Evolutionary conservation across 768 basidiomycete species (phyloP).

Genomic region (Russula compacta): DNA sequence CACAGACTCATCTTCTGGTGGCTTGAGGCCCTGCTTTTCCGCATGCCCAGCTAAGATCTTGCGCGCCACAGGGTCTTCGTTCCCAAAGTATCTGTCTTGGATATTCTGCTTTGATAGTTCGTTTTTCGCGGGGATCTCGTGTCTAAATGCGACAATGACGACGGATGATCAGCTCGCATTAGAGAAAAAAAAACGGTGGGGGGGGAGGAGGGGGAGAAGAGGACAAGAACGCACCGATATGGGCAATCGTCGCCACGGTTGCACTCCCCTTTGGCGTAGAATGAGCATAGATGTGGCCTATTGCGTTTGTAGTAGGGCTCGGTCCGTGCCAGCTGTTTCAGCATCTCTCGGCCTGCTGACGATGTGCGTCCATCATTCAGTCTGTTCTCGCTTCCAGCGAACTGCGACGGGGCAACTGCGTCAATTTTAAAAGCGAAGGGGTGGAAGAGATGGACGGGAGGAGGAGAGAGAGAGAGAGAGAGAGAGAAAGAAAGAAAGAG

Average conservation of each 20-base stretch:
- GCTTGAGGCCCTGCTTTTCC: constrained; percentile 69
- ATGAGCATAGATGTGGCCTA: constrained; percentile 86
- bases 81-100: constrained; percentile 88
- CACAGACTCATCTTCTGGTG: constrained; percentile 81
- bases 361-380: constrained; percentile 52
- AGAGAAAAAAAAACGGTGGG: too few species aligned
- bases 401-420: constrained; percentile 30
- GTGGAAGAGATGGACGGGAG: not conserved
- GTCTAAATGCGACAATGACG: constrained; percentile 36
- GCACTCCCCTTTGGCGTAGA: constrained; percentile 94
- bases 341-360: constrained; percentile 90
- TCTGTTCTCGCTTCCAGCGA: constrained; percentile 61
- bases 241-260: constrained; percentile 88
- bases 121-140: constrained; percentile 80
- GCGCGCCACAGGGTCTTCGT: constrained; percentile 87
- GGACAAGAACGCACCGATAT: constrained; percentile 46
- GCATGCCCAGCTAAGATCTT: constrained; percentile 83
- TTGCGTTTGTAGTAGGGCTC: constrained; percentile 99
- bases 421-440: not conserved
- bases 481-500: not conserved
- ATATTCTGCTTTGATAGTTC: constrained; percentile 88
- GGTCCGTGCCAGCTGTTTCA: constrained; percentile 88
- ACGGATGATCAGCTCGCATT: not conserved
- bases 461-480: not conserved
- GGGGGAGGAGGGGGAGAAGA: too few species aligned